These are phyloP conservation scores for Nevesoporus exiguus DNA, from an alignment of 768 basidiomycete species.

Conservation along the genomic window DNA sequence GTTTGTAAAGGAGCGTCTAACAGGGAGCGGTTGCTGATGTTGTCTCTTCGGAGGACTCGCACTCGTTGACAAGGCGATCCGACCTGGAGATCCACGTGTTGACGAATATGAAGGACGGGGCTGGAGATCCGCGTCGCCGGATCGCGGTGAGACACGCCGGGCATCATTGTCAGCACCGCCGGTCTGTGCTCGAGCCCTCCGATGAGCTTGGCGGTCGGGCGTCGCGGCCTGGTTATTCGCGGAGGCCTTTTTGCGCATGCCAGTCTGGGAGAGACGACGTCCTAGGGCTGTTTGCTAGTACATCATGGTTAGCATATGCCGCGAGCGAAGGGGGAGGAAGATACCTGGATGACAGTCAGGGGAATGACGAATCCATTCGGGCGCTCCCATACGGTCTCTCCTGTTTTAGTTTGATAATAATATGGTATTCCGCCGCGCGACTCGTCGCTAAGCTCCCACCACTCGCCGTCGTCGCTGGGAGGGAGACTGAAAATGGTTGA, in stretches of 20 bases:
- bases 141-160: constrained; percentile 31
- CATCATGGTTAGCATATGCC: constrained; percentile 6
- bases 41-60: constrained; percentile 27
- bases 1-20: constrained; percentile 34
- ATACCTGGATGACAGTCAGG: constrained; percentile 79
- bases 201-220: constrained; percentile 32
- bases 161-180: constrained; percentile 33
- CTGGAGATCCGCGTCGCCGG: constrained; percentile 23
- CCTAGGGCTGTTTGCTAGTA: constrained; percentile 67
- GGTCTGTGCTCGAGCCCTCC: constrained; percentile 37
- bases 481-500: constrained; percentile 55
- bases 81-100: constrained; percentile 33
- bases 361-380: constrained; percentile 90
- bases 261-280: constrained; percentile 62
- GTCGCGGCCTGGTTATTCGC: constrained; percentile 12
- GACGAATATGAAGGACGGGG: constrained; percentile 33
- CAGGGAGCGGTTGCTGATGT: constrained; percentile 20
- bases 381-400: constrained; percentile 91
- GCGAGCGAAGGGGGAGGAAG: constrained; percentile 12
- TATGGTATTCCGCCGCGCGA: constrained; percentile 81
- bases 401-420: constrained; percentile 91
- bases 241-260: constrained; percentile 28
- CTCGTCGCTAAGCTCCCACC: constrained; percentile 94
- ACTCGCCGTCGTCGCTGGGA: constrained; percentile 80
- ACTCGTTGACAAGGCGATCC: constrained; percentile 21